These are phyloP conservation scores for Russula lepida DNA, from an alignment of 768 basidiomycete species.

Conservation along the genomic window DNA sequence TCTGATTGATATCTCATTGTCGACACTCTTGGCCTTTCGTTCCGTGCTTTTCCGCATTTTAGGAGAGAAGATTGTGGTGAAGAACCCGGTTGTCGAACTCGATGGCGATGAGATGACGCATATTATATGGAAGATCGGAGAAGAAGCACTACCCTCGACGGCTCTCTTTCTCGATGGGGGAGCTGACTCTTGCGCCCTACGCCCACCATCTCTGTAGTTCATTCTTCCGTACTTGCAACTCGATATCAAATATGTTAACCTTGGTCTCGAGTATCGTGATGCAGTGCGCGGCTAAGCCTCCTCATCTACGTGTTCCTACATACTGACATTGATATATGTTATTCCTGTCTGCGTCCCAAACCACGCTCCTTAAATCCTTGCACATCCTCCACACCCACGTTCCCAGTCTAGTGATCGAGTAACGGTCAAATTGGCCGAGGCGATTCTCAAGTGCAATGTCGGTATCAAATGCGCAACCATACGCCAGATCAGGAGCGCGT, in stretches of 20 bases:
- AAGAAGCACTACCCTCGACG: slow-evolving; percentile 56
- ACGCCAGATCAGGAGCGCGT: slow-evolving; percentile 97
- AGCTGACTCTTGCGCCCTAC: not conserved
- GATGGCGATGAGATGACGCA: slow-evolving; percentile 99
- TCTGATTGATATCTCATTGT: not conserved
- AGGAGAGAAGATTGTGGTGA: slow-evolving; percentile 59
- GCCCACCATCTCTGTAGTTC: slow-evolving; percentile 42
- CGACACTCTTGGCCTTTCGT: not conserved
- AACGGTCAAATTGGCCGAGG: slow-evolving; percentile 88
- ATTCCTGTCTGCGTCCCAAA: not conserved
- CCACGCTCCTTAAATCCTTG: not conserved
- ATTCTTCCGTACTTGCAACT: slow-evolving; percentile 92
- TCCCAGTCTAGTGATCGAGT: slow-evolving; percentile 84
- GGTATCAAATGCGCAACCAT: slow-evolving; percentile 99
- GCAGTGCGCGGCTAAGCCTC: slow-evolving; percentile 38
- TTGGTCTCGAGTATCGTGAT: slow-evolving; percentile 90
- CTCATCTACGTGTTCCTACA: not conserved
- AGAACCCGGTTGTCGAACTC: slow-evolving; percentile 88
- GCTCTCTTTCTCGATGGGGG: not conserved
- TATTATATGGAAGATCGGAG: slow-evolving; percentile 96
- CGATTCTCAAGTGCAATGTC: slow-evolving; percentile 88
- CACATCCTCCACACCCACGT: slow-evolving; percentile 2
- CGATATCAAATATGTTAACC: slow-evolving; percentile 97
- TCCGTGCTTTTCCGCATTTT: not conserved
- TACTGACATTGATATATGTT: too few species aligned